These are phyloP conservation scores for Fusarium begoniae DNA, from an alignment of 2,329 filamentous ascomycete genomes.

Conservation along the genomic window DNA sequence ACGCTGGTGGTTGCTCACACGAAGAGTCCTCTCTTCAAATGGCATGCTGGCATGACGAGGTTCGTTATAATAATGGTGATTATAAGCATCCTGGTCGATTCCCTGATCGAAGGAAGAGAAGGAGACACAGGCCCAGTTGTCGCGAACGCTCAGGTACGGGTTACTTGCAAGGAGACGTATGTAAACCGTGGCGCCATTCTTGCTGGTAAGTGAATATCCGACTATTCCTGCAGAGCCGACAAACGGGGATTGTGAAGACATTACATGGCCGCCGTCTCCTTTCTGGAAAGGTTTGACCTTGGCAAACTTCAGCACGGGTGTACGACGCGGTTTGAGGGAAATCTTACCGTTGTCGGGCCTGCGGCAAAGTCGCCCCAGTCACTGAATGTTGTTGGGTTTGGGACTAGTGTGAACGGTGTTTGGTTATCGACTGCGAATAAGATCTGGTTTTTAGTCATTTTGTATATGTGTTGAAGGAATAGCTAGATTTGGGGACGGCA, in stretches of 20 bases:
- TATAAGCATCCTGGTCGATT: not conserved
- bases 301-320: accelerated
- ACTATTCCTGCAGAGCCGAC: not conserved
- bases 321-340: accelerated
- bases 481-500: too few relatives aligned
- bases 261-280: not conserved
- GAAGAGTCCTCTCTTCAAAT: not conserved
- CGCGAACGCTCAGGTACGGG: not conserved
- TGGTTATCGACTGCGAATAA: not conserved
- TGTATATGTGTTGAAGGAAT: accelerated
- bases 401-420: not conserved
- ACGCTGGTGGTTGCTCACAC: accelerated
- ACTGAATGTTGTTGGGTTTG: not conserved
- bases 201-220: not conserved
- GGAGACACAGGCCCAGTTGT: not conserved
- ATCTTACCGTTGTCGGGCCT: not conserved
- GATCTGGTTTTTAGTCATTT: not conserved
- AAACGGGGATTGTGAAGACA: not conserved
- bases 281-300: not conserved
- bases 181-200: not conserved
- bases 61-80: not conserved
- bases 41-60: not conserved
- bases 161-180: not conserved
- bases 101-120: not conserved
- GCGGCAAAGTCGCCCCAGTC: not conserved